phyloP scores from a whole-genome alignment of 1,139 yeast species.

The Taphrina deformans region DNA sequence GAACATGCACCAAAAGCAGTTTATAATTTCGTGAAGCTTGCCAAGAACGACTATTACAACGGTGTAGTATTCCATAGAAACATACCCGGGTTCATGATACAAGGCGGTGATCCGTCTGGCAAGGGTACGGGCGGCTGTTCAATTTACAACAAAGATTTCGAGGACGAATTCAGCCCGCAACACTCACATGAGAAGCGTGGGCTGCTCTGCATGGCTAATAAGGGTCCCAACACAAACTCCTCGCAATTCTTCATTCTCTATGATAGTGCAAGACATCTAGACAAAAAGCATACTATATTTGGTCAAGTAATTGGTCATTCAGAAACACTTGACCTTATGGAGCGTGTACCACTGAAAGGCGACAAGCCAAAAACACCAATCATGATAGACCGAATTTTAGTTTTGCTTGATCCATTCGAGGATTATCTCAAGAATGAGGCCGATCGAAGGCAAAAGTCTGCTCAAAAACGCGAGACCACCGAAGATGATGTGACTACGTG shows the following conservation, averaged over 20 bases:
- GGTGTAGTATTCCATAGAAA: slow-evolving; percentile 53
- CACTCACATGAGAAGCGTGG: slow-evolving; percentile 79
- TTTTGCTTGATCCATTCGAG: slow-evolving; percentile 72
- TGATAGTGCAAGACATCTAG: slow-evolving; percentile 67
- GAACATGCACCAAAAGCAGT: slow-evolving; percentile 51
- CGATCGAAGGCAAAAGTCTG: slow-evolving; percentile 19
- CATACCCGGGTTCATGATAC: slow-evolving; percentile 54
- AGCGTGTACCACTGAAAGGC: slow-evolving; percentile 46
- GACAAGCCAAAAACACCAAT: slow-evolving; percentile 48
- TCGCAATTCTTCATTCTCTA: slow-evolving; percentile 82
- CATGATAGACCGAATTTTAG: slow-evolving; percentile 57
- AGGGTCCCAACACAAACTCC: slow-evolving; percentile 61
- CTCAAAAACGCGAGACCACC: not conserved
- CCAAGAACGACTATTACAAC: slow-evolving; percentile 49
- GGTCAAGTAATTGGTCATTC: slow-evolving; percentile 77
- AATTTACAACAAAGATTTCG: slow-evolving; percentile 46
- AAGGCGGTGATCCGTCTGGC: slow-evolving; percentile 57
- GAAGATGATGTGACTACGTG: slow-evolving; percentile 40
- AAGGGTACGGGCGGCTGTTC: slow-evolving; percentile 52
- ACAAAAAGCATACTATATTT: slow-evolving; percentile 73
- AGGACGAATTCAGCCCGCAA: slow-evolving; percentile 61
- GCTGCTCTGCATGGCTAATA: slow-evolving; percentile 76
- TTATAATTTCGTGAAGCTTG: slow-evolving; percentile 51
- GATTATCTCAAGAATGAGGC: slow-evolving; percentile 49
- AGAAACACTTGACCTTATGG: slow-evolving; percentile 73